phyloP scores from a whole-genome alignment of 495 filamentous ascomycete species.

The Jackrogersella minutella region DNA sequence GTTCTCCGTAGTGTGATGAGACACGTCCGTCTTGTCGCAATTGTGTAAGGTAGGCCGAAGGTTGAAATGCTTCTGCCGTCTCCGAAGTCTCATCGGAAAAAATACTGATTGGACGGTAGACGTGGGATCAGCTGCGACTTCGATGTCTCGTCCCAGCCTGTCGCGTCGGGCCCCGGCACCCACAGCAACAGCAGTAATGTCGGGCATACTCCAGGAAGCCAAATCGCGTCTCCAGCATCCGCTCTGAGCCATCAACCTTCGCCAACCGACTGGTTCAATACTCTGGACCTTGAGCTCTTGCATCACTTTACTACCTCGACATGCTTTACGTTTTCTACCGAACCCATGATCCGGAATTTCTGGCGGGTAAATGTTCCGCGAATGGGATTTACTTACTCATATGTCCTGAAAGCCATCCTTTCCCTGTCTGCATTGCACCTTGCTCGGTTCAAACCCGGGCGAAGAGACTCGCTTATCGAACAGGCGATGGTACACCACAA shows the following conservation, averaged over 20 bases:
- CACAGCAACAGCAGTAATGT: neutral
- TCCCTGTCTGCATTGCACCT: constrained; percentile 61
- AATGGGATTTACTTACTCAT: constrained; percentile 56
- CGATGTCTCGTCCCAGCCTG: constrained; percentile 6
- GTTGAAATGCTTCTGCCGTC: neutral
- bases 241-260: constrained; percentile 3
- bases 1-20: constrained; percentile 31
- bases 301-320: constrained; percentile 38
- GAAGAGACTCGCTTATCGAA: constrained; percentile 52
- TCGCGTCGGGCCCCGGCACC: neutral
- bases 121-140: constrained; percentile 36
- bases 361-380: constrained; percentile 53
- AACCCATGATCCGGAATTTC: constrained; percentile 34
- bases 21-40: constrained; percentile 36
- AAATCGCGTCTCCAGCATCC: constrained; percentile 12
- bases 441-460: constrained; percentile 49
- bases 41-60: constrained; percentile 22
- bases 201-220: constrained; percentile 13
- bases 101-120: constrained; percentile 18
- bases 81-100: neutral
- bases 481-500: constrained; percentile 60
- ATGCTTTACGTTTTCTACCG: constrained; percentile 28
- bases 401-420: constrained; percentile 61
- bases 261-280: constrained; percentile 21
- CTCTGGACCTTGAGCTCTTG: constrained; percentile 35